phyloP scores from a whole-genome alignment of 257 asterid genomes.

The Buddleja alternifolia region DNA sequence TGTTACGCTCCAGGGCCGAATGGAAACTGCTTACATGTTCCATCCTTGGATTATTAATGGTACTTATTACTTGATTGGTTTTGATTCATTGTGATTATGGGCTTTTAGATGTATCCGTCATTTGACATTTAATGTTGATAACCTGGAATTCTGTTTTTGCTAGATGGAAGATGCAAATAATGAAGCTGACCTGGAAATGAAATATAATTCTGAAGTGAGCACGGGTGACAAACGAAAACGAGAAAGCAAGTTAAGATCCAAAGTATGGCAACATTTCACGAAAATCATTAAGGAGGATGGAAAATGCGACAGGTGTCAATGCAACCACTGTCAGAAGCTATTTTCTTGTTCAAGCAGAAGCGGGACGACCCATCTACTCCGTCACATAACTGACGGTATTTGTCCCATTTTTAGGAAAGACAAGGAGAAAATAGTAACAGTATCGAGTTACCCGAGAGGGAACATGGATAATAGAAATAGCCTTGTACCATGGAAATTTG shows the following conservation, averaged over 20 bases:
- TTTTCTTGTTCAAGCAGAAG: constrained; percentile 75
- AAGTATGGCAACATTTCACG: constrained; percentile 90
- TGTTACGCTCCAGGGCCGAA: not conserved
- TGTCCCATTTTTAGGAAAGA: constrained; percentile 69
- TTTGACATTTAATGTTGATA: not conserved
- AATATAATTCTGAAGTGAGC: constrained; percentile 61
- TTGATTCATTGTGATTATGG: not conserved
- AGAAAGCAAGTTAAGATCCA: constrained; percentile 75
- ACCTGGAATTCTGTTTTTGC: not conserved
- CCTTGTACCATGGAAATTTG: constrained; percentile 55
- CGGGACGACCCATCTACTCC: constrained; percentile 91
- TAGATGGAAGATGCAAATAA: constrained; percentile 59
- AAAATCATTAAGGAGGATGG: constrained; percentile 85
- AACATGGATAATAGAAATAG: constrained; percentile 39
- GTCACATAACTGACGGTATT: constrained; percentile 76
- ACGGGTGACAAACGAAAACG: constrained; percentile 68
- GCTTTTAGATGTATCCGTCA: not conserved
- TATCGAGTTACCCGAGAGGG: constrained; percentile 41
- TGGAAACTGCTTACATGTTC: not conserved
- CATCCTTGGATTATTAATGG: not conserved
- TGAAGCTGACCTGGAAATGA: constrained; percentile 52
- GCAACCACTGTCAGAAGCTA: constrained; percentile 78
- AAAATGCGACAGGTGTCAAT: constrained; percentile 67
- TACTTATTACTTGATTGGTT: constrained; percentile 1
- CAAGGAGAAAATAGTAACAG: constrained; percentile 39